A percentile compares a stretch with the other conserved stretches of the same genome.
Evolutionary conservation across 257 asterid genomes (phyloP).

Genomic region (Salvia splendens): DNA sequence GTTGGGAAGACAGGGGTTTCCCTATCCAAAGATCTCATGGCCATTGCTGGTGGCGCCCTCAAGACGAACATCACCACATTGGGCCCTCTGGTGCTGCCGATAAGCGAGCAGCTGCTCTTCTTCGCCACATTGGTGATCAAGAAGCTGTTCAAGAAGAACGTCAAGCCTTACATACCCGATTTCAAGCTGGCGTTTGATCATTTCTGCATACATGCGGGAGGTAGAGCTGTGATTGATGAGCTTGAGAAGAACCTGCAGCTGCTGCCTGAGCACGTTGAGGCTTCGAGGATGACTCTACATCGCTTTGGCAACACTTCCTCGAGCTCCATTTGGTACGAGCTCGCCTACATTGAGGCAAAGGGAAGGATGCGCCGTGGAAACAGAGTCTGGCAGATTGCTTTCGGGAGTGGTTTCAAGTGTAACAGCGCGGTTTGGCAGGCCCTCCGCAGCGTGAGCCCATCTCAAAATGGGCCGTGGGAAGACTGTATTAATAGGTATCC

Average conservation of each 20-base stretch:
- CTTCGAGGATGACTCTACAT: slow-evolving; percentile 80
- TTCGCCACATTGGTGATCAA: slow-evolving; percentile 36
- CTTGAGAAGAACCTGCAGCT: slow-evolving; percentile 79
- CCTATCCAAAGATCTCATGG: slow-evolving; percentile 80
- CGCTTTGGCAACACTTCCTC: slow-evolving; percentile 84
- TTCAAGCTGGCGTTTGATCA: slow-evolving; percentile 82
- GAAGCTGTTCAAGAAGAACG: slow-evolving; percentile 54
- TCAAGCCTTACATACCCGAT: slow-evolving; percentile 53
- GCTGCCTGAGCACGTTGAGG: slow-evolving; percentile 64
- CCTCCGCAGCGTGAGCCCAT: slow-evolving; percentile 52
- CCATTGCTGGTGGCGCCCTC: slow-evolving; percentile 76
- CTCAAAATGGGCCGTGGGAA: slow-evolving; percentile 60
- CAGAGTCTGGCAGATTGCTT: slow-evolving; percentile 81
- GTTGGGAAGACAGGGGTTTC: slow-evolving; percentile 68
- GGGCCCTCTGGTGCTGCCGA: slow-evolving; percentile 76
- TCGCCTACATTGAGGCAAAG: slow-evolving; percentile 75
- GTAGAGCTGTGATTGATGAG: slow-evolving; percentile 85
- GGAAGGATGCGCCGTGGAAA: slow-evolving; percentile 66
- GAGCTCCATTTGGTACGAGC: slow-evolving; percentile 82
- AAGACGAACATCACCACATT: slow-evolving; percentile 74
- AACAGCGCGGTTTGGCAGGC: slow-evolving; percentile 89
- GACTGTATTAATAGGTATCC: slow-evolving; percentile 78
- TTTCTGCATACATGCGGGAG: slow-evolving; percentile 86
- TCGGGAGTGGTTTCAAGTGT: slow-evolving; percentile 79
- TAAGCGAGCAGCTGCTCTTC: slow-evolving; percentile 76